Evolutionary conservation across 2,329 filamentous ascomycete species (phyloP), one percentile per base, ranked within the genome.

Genomic region (Alternaria brassicae): DNA sequence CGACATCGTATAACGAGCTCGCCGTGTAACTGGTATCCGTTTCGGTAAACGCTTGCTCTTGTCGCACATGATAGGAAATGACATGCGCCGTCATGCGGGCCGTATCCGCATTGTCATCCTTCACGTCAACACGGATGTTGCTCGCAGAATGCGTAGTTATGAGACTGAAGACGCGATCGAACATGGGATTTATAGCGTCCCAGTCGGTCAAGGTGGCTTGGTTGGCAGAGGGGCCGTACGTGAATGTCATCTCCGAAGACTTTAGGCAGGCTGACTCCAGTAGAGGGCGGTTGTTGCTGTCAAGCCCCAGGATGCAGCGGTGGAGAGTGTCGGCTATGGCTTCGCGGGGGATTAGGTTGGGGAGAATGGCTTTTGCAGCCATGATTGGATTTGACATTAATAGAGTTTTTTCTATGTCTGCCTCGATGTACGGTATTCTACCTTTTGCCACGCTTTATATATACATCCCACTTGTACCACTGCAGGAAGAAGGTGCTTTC

Each of bases 81-180:
- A 62, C 63, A 37, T 67, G 62, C 5, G 66, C 65, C 7, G 65
- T 69, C 52, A 72, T 40, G 21, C 47, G 61, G 21, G 66, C 69
- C 36, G 58, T 61, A 15, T 62, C 56, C 13, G 58, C 60, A 12
- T 41, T 37, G 6, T 55, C 65, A 13, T 66, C 60, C 39, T 61
- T 37, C 19, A 68, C 9, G 25, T 66, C 60, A 42, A 72, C 39
- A 3, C 68, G 68, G 27, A 72, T 60, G 28, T 69, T 72, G 63
- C 61, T 72, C 45, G 55, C 63, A 23, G 62, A 55, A 44, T 72
- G 70, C n/a, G 62, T 68, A 34, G 69, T 72, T 42, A 66, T 44
- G 6, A 72, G 25, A 34, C 6, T 39, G 37, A 68, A 70, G 27
- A 70, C 53, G n/a, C 58, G 53, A 2, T 52, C 25, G 23, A 68